Percentiles rank a stretch among this genome's conserved stretches.
Evolutionary conservation across 495 filamentous ascomycete species (phyloP).

Genomic region (Tuber microsphaerosporum): DNA sequence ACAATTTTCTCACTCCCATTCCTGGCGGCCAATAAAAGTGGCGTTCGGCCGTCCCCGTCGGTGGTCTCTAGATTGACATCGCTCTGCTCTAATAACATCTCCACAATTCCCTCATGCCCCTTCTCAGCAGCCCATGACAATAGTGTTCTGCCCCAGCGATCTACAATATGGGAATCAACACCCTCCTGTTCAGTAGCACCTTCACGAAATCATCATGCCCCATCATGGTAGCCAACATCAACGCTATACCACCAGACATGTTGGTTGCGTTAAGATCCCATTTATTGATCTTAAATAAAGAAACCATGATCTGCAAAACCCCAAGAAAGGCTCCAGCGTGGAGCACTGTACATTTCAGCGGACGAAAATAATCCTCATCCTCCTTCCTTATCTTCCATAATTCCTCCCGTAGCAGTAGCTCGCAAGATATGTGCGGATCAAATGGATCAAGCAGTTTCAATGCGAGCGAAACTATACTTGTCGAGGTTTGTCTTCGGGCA

Average conservation of each 20-base stretch:
- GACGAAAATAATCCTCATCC: no score
- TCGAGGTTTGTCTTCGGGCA: neutral
- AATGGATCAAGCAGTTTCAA: neutral
- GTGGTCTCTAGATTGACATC: conserved; percentile 18
- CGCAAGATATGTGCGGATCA: neutral
- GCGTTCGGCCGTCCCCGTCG: conserved; percentile 39
- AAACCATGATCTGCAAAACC: neutral
- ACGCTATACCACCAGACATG: neutral
- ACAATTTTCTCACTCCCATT: conserved; percentile 44
- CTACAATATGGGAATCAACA: conserved; percentile 31
- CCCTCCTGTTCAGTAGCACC: conserved; percentile 7
- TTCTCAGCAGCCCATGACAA: conserved; percentile 40
- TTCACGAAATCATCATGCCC: neutral
- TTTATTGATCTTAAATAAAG: neutral
- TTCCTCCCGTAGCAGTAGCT: neutral
- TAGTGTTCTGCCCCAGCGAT: conserved; percentile 25
- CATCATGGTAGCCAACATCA: neutral
- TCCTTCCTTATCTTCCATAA: no score
- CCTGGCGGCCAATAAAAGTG: conserved; percentile 43
- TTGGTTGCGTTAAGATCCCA: neutral
- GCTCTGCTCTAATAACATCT: conserved; percentile 29
- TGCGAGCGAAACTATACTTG: neutral
- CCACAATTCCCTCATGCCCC: conserved; percentile 34
- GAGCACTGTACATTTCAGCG: neutral
- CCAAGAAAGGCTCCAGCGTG: neutral